phyloP scores from a whole-genome alignment of 306 rosid genomes.

The Vicia faba region DNA sequence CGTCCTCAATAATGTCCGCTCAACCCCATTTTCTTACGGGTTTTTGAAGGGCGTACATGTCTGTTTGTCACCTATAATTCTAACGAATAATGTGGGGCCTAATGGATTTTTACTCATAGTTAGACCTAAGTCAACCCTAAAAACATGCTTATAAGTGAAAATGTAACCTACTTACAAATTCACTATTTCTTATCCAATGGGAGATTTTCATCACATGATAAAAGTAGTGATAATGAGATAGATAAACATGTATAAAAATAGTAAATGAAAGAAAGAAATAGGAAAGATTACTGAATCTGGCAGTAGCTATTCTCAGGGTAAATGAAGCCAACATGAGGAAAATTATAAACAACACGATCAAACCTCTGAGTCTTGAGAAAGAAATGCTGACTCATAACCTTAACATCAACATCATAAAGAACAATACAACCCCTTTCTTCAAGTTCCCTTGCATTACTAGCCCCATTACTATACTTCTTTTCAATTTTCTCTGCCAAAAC shows the following conservation, averaged over 20 bases:
- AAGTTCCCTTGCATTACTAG: slow-evolving; percentile 65
- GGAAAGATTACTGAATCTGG: slow-evolving; percentile 65
- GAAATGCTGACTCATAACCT: slow-evolving; percentile 65
- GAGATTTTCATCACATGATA: not conserved
- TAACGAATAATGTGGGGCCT: not conserved
- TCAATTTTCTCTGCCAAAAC: slow-evolving; percentile 51
- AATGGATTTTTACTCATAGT: too few species aligned
- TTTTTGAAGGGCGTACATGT: too few species aligned
- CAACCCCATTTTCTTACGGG: too few species aligned
- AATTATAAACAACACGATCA: slow-evolving; percentile 74
- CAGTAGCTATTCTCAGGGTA: slow-evolving; percentile 66
- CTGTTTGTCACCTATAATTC: too few species aligned
- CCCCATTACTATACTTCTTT: slow-evolving; percentile 62
- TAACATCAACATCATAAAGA: slow-evolving; percentile 63
- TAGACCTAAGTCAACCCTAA: not conserved
- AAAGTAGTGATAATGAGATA: not conserved
- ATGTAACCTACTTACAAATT: too few species aligned
- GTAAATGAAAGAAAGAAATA: slow-evolving; percentile 1
- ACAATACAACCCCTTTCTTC: slow-evolving; percentile 69
- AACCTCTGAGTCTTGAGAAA: slow-evolving; percentile 85
- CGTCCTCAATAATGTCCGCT: too few species aligned
- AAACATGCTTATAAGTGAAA: not conserved
- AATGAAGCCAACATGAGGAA: slow-evolving; percentile 82
- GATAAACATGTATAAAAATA: not conserved
- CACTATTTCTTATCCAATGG: not conserved